Percentiles rank a stretch among this genome's conserved stretches.
phyloP scores from a whole-genome alignment of 306 rosid species.

The Corylus heterophylla region DNA sequence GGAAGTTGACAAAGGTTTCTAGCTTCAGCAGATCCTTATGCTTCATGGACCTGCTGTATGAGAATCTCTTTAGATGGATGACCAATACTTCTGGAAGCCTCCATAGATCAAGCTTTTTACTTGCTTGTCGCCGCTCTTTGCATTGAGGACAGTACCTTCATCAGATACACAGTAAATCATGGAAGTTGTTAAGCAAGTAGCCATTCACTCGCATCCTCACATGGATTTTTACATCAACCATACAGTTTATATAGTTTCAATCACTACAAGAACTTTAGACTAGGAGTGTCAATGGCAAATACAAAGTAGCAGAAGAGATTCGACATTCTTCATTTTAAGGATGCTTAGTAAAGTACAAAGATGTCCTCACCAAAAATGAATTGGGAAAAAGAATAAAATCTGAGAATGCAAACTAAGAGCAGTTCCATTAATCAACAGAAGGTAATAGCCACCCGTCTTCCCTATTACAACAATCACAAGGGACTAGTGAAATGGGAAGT shows the following conservation, averaged over 20 bases:
- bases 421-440: not conserved
- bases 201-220: not conserved
- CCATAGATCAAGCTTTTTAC: constrained; percentile 98
- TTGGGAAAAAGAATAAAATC: not conserved
- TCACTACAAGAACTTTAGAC: constrained; percentile 2
- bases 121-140: constrained; percentile 93
- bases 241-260: not conserved
- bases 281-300: constrained; percentile 9
- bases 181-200: constrained; percentile 7
- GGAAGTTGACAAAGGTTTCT: constrained; percentile 92
- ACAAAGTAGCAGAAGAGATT: constrained; percentile 2
- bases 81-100: constrained; percentile 97
- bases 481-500: not conserved
- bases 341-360: not conserved
- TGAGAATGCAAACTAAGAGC: not conserved
- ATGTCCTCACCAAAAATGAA: not conserved
- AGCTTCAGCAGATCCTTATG: constrained; percentile 54
- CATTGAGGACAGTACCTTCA: constrained; percentile 91
- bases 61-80: constrained; percentile 94
- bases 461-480: not conserved
- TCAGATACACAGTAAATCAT: constrained; percentile 24
- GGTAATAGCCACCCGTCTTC: not conserved
- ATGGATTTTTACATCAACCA: constrained; percentile 1
- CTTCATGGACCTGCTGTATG: constrained; percentile 98
- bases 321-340: constrained; percentile 13